Evolutionary conservation across 768 basidiomycete genomes (phyloP).

Genomic region (Naematelia aurantialba): DNA sequence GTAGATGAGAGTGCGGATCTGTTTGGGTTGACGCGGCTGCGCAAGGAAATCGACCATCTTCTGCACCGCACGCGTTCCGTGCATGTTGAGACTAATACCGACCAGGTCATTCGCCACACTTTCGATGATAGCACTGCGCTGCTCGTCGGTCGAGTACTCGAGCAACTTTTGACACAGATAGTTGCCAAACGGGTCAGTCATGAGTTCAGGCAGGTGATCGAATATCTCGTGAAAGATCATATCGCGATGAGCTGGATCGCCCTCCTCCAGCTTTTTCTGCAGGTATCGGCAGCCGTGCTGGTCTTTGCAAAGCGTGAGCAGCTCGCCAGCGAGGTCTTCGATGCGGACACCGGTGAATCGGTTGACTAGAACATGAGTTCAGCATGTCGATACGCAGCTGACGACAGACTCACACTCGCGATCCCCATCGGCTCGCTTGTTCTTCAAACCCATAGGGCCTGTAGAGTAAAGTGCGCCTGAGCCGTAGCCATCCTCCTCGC

Average conservation of each 20-base stretch:
- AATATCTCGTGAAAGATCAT: constrained; percentile 99
- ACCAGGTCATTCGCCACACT: constrained; percentile 96
- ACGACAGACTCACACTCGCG: constrained; percentile 73
- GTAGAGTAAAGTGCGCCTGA: constrained; percentile 50
- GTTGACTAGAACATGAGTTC: constrained; percentile 62
- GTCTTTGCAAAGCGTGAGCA: constrained; percentile 91
- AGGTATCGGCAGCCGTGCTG: constrained; percentile 98
- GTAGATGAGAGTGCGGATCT: constrained; percentile 95
- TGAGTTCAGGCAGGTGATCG: constrained; percentile 92
- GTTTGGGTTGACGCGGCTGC: constrained; percentile 64
- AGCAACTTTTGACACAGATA: constrained; percentile 97
- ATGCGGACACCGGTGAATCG: constrained; percentile 92
- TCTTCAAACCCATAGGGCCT: constrained; percentile 68
- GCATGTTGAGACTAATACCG: constrained; percentile 98
- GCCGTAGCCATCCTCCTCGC: constrained; percentile 48
- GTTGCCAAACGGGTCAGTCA: constrained; percentile 99
- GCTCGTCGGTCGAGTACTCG: constrained; percentile 95
- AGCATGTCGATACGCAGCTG: neutral
- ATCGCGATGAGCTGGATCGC: constrained; percentile 89
- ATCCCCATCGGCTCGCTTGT: constrained; percentile 88
- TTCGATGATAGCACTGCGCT: constrained; percentile 93
- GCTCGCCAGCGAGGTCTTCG: constrained; percentile 93
- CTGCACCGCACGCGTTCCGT: constrained; percentile 97
- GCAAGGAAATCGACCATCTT: constrained; percentile 99
- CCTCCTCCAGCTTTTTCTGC: constrained; percentile 98